phyloP scores from a whole-genome alignment of 2,329 filamentous ascomycete species.

The Exophiala phaeomuriformis region DNA sequence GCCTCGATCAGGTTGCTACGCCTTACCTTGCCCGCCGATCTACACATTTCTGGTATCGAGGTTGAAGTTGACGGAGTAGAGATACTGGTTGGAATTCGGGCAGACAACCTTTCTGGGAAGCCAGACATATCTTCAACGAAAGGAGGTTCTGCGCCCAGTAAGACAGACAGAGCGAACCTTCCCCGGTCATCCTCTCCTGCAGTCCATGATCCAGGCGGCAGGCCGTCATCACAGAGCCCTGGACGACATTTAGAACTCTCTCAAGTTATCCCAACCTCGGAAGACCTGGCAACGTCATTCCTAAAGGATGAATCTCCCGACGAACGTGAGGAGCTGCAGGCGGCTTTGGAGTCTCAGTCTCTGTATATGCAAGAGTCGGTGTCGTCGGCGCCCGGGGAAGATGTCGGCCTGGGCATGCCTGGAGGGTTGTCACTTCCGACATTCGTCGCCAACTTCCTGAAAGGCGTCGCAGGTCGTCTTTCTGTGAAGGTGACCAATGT shows the following conservation, averaged over 20 bases:
- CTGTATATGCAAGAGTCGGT: conserved; percentile 45
- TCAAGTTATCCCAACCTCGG: conserved; percentile 44
- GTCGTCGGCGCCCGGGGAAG: conserved; percentile 44
- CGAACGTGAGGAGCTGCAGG: conserved; percentile 52
- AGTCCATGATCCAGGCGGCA: conserved; percentile 29
- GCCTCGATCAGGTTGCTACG: conserved; percentile 70
- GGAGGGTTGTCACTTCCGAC: conserved; percentile 49
- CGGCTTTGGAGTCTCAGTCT: conserved; percentile 48
- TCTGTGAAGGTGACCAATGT: conserved; percentile 49
- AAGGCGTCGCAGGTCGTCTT: conserved; percentile 52
- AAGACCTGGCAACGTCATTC: conserved; percentile 56
- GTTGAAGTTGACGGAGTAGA: conserved; percentile 77
- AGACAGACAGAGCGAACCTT: conserved; percentile 26
- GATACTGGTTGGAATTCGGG: conserved; percentile 37
- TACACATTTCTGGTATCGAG: conserved; percentile 74
- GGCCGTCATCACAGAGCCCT: conserved; percentile 1
- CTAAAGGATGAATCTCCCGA: conserved; percentile 50
- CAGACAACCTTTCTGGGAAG: conserved; percentile 5
- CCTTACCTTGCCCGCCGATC: conserved; percentile 77
- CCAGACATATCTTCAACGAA: conserved; percentile 39
- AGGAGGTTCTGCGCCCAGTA: conserved; percentile 34
- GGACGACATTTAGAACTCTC: conserved; percentile 12
- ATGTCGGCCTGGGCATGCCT: conserved; percentile 46
- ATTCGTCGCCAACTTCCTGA: conserved; percentile 54
- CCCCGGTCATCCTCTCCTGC: conserved; percentile 19